Evolutionary conservation across 495 filamentous ascomycete species (phyloP).

Genomic region (Aeminium ludgeri): DNA sequence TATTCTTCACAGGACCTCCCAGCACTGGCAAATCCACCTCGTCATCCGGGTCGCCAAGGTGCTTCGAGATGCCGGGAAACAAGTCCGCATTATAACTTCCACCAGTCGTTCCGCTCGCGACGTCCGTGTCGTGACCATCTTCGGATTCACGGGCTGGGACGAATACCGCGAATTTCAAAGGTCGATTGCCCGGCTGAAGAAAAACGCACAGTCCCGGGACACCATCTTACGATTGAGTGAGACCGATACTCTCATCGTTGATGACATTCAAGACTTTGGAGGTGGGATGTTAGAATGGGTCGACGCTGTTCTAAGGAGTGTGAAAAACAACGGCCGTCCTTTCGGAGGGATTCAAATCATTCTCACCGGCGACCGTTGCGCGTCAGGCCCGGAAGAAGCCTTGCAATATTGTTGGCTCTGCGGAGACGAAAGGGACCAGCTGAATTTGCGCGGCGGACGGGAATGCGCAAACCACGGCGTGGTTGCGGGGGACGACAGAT

Average conservation of each 20-base stretch:
- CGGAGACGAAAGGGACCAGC: conserved; percentile 16
- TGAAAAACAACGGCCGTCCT: conserved; percentile 11
- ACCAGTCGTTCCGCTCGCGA: conserved; percentile 34
- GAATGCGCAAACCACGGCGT: conserved; percentile 27
- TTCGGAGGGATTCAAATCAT: conserved; percentile 33
- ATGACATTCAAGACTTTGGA: conserved; percentile 39
- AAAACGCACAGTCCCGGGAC: conserved; percentile 26
- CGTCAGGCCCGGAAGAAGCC: conserved; percentile 30
- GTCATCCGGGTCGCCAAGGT: conserved; percentile 29
- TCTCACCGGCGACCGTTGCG: conserved; percentile 30
- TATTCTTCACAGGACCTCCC: conserved; percentile 45
- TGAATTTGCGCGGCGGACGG: conserved; percentile 8
- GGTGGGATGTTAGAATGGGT: conserved; percentile 39
- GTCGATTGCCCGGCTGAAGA: conserved; percentile 16
- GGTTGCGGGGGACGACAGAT: conserved; percentile 17
- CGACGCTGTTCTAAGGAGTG: conserved; percentile 34
- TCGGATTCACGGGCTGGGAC: conserved; percentile 36
- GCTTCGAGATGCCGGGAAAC: conserved; percentile 20
- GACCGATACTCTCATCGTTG: conserved; percentile 31
- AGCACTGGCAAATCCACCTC: conserved; percentile 44
- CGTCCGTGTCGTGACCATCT: conserved; percentile 38
- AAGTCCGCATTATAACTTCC: conserved; percentile 38
- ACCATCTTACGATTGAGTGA: conserved; percentile 30
- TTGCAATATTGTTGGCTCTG: conserved; percentile 26
- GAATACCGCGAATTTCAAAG: conserved; percentile 15